Base-by-base conservation (phyloP, 345 rosid species). In the Lepidium sativum region DNA sequence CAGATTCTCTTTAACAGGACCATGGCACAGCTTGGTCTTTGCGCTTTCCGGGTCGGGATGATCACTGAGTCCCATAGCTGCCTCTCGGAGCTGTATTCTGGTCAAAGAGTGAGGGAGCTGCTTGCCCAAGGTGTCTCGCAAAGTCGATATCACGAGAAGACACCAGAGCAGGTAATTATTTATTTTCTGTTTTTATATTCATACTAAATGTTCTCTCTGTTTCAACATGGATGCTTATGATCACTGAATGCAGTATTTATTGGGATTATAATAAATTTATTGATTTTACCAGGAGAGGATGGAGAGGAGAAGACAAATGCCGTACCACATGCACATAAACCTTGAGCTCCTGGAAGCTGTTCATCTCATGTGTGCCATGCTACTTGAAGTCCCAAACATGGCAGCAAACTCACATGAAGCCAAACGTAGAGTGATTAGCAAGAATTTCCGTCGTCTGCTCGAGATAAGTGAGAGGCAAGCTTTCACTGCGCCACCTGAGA, bases 71-170 rank as follows among this genome's bases (percentile, higher is more conserved):
- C 77, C 49, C 96, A 94, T 43, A 80, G 96, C 55, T 94, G 99
- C 65, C 95, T 94, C 66, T 75, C 92, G 10, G 99, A 94, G 55
- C 76, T 94, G 27, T 94, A 94, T 74, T 83, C 92, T 8, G 97
- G 92, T 78, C 97, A 94, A 70, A 82, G 96, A 75, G 95, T 90
- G 18, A 85, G 83, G 76, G 99, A 94, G 73, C 77, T 94, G 76
- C 96, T 94, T 68, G 99, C 99, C 2, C 99, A 94, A 81, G 99
- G 99, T 76, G 80, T 94, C 72, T 83, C 91, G 5, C 97, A 90
- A 62, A 87, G 86, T 74, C 84, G 99, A 56, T 90, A 89, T 47
- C 87, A 90, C 63, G 99, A 92, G 80, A 92, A 92, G 77, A 92
- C 99, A 63, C 95, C 97, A 1, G 99, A 92, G 66, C 96, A 92